A percentile compares a stretch with the other conserved stretches of the same genome.
Conservation (phyloP, 2,329 filamentous ascomycete genomes). For the Dactylonectria macrodidyma region DNA sequence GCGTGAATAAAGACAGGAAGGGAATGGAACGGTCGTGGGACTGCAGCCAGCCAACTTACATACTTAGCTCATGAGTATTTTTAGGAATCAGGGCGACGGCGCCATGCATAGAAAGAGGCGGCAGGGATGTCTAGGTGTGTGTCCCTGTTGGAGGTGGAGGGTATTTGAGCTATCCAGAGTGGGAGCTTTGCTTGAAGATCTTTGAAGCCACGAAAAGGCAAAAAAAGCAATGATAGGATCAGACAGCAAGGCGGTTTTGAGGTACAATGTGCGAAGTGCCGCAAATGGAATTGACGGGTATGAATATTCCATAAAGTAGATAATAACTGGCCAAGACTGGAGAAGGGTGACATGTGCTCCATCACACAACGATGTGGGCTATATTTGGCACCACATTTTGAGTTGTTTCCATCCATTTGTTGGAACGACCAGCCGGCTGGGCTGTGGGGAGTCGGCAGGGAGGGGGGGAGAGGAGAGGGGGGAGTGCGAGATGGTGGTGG, state of each 20-base stretch:
- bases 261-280: conserved; percentile 11
- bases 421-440: conserved; percentile 16
- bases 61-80: conserved; percentile 36
- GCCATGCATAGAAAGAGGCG: conserved; percentile 23
- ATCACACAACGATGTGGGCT: conserved; percentile 7
- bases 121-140: conserved; percentile 26
- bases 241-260: neutral
- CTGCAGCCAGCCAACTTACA: conserved; percentile 23
- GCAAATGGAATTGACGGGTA: neutral
- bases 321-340: neutral
- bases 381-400: conserved; percentile 25
- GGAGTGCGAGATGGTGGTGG: conserved; percentile 8
- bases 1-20: conserved; percentile 9
- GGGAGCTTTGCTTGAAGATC: conserved; percentile 11
- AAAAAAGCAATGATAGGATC: conserved; percentile 9
- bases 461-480: neutral
- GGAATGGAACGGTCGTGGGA: conserved; percentile 5
- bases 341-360: conserved; percentile 15
- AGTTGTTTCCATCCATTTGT: neutral
- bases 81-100: conserved; percentile 32
- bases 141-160: neutral
- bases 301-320: neutral
- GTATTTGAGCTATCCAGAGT: conserved; percentile 3
- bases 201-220: neutral
- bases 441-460: neutral